phyloP scores from a whole-genome alignment of 208 protist species.

The Herpetomonas samuelpessoai region DNA sequence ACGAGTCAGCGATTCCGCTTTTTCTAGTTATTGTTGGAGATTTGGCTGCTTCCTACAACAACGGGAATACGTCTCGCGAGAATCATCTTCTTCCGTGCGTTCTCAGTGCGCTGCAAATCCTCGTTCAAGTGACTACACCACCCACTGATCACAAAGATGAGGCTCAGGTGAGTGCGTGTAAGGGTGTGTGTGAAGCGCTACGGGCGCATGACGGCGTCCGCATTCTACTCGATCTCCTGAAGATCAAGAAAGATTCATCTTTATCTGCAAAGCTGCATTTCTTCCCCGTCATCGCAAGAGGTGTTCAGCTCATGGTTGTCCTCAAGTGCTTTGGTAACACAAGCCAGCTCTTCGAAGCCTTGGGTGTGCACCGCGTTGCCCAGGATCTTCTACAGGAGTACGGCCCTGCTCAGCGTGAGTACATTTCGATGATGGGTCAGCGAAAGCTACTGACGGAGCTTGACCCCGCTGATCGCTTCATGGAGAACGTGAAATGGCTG shows the following conservation, averaged over 20 bases:
- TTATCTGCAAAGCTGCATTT: conserved; percentile 74
- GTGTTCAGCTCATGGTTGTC: conserved; percentile 74
- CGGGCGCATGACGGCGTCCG: conserved; percentile 75
- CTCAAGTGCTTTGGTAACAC: conserved; percentile 78
- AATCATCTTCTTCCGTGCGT: conserved; percentile 70
- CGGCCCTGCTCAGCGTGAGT: conserved; percentile 73
- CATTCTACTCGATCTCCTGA: conserved; percentile 71
- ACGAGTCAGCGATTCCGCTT: conserved; percentile 73
- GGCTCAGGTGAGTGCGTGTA: conserved; percentile 56
- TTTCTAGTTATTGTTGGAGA: conserved; percentile 78
- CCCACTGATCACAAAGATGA: conserved; percentile 68
- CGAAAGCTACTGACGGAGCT: conserved; percentile 65
- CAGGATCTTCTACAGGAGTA: conserved; percentile 69
- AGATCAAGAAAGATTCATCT: conserved; percentile 43
- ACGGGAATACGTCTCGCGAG: conserved; percentile 62
- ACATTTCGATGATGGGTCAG: conserved; percentile 62
- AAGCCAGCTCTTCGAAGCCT: conserved; percentile 67
- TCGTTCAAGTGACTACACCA: conserved; percentile 68
- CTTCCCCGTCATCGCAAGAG: conserved; percentile 84
- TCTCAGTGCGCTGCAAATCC: conserved; percentile 64
- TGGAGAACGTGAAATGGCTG: conserved; percentile 80
- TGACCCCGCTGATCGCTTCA: conserved; percentile 72
- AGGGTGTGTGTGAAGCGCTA: conserved; percentile 61
- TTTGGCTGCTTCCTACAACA: conserved; percentile 52
- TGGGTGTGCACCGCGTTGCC: conserved; percentile 65